A percentile compares a stretch with the other conserved stretches of the same genome.
Conservation (phyloP, 176 grass and related monocot genomes). For the Bonia amplexicaulis region DNA sequence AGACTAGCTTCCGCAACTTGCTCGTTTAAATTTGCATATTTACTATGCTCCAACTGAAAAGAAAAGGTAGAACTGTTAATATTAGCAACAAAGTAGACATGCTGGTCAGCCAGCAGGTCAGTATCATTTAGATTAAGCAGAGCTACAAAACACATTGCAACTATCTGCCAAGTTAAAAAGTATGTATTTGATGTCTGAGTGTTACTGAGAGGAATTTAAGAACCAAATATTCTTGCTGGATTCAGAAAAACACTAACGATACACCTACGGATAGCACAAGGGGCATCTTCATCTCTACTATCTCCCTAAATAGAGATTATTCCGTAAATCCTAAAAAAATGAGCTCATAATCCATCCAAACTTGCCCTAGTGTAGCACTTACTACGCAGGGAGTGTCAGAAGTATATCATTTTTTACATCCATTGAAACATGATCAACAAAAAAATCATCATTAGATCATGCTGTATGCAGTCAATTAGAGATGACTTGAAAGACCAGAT, state of each 20-base stretch:
- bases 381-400: not conserved
- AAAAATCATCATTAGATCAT: not conserved
- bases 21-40: slow-evolving; percentile 74
- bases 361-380: not conserved
- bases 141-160: not conserved
- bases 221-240: not conserved
- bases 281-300: not conserved
- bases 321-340: not conserved
- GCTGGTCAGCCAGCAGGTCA: not conserved
- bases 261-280: not conserved
- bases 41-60: slow-evolving; percentile 77
- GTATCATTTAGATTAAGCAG: not conserved
- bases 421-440: not conserved
- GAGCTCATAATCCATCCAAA: not conserved
- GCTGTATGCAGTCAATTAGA: not conserved
- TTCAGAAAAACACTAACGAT: not conserved
- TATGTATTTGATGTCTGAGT: not conserved
- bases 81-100: not conserved
- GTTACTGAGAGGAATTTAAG: not conserved
- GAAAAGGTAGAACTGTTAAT: not conserved
- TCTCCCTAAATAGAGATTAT: not conserved
- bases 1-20: slow-evolving; percentile 74
- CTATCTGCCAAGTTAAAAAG: not conserved
- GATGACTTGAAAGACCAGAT: not conserved
- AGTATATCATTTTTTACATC: not conserved